Evolutionary conservation across 2,329 filamentous ascomycete species (phyloP), one percentile per base, ranked within the genome.

Genomic region (Parafenestella ontariensis): DNA sequence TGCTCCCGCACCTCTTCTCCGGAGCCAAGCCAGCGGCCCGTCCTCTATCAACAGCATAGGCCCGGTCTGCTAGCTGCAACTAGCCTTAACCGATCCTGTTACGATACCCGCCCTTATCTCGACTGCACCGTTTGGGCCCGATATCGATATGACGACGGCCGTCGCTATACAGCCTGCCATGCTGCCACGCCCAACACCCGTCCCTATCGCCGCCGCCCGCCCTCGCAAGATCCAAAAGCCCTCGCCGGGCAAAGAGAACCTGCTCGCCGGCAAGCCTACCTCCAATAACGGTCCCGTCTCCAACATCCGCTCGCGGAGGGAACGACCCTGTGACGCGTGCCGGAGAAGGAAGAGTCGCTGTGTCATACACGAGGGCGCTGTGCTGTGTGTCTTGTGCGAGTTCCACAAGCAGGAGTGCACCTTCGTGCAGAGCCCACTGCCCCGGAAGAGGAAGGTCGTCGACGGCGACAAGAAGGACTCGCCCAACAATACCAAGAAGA

Each of bases 361-460:
- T 78, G 87, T 92, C 59, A 85, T 90, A 72, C 88, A 92, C 71
- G 90, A 94, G 73, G 89, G 89, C 61, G 86, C 90, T 65, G 82
- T 82, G 34, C 81, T 83, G 62, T 95, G 91, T 76, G 84, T 91
- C 59, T 82, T 91, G 59, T 96, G 91, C 77, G 88, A 91, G 72
- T 87, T 88, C 73, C 88, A 89, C 76, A 89, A 88, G 68, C 85
- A 90, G 71, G 88, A 91, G 64, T 95, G 91, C 77, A 93, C 91
- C 39, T 87, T 93, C 72, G 82, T 88, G 46, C 87, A 89, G 62
- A 91, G 89, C 74, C 90, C 90, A 21, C 87, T 88, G 70, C 87
- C 89, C 52, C 85, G 91, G 66, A 95, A 95, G 81, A 85, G 91
- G 72, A 94, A 93, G 80, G 78, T 91, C 59, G 86, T 88, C 76